Evolutionary conservation across 2,329 filamentous ascomycete genomes (phyloP).

Genomic region (Botryotinia narcissicola): DNA sequence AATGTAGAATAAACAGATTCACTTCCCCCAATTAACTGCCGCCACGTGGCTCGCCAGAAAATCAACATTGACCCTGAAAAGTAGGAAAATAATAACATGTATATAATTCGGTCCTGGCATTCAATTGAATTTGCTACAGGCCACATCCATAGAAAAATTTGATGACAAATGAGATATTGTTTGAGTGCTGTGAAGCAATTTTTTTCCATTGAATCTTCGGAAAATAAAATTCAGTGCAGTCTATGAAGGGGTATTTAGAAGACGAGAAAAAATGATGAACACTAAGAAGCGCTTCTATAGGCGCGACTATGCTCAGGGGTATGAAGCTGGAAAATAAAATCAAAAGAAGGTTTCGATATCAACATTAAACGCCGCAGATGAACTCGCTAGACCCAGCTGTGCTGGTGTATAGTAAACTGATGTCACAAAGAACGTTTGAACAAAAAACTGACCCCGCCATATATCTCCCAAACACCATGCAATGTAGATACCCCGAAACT

Average conservation of each 20-base stretch:
- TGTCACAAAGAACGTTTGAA: conserved; percentile 32
- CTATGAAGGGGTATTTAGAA: conserved; percentile 36
- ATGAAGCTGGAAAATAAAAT: conserved; percentile 31
- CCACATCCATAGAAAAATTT: conserved; percentile 13
- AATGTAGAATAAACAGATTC: conserved; percentile 6
- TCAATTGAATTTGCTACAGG: conserved; percentile 15
- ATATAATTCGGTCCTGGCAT: conserved; percentile 16
- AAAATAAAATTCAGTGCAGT: conserved; percentile 30
- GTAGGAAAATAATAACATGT: conserved; percentile 13
- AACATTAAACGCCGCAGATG: conserved; percentile 27
- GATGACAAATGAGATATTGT: conserved; percentile 22
- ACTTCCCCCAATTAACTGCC: conserved; percentile 3
- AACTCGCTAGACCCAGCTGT: conserved; percentile 20
- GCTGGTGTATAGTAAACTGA: conserved; percentile 23
- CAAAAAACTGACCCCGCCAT: conserved; percentile 25
- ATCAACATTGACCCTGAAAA: background rate
- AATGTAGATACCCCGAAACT: conserved; percentile 38
- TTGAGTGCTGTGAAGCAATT: conserved; percentile 16
- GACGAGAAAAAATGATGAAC: conserved; percentile 28
- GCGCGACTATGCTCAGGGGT: conserved; percentile 29
- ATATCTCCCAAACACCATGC: conserved; percentile 37
- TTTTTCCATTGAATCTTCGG: conserved; percentile 17
- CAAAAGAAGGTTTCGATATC: conserved; percentile 26
- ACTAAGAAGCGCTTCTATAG: conserved; percentile 26
- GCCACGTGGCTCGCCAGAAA: conserved; percentile 13